A percentile compares a stretch with the other conserved stretches of the same genome.
Evolutionary conservation across 257 asterid genomes (phyloP).

Genomic region (Echites panduratus): DNA sequence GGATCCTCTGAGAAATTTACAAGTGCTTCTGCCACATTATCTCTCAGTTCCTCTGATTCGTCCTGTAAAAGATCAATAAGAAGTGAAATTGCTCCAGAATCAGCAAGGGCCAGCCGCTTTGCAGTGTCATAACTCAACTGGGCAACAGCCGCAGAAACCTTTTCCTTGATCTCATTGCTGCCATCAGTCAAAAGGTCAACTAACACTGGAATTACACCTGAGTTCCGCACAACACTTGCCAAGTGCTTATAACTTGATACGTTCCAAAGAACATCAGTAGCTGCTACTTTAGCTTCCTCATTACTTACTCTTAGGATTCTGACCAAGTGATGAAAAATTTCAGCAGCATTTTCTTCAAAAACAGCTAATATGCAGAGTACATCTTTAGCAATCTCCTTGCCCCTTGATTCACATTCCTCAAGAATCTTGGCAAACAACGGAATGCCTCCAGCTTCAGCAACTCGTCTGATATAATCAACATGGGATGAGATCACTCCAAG

Average conservation of each 20-base stretch:
- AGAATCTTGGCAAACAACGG: slow-evolving; percentile 45
- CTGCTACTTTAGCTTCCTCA: slow-evolving; percentile 45
- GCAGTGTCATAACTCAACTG: slow-evolving; percentile 38
- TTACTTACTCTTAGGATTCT: slow-evolving; percentile 36
- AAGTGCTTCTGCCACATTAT: slow-evolving; percentile 54
- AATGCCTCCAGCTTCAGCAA: slow-evolving; percentile 43
- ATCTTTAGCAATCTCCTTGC: slow-evolving; percentile 54
- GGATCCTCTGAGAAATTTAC: slow-evolving; percentile 46
- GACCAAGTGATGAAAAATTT: slow-evolving; percentile 40
- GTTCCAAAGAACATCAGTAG: slow-evolving; percentile 48
- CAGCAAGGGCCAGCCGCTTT: slow-evolving; percentile 39
- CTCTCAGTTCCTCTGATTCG: slow-evolving; percentile 41
- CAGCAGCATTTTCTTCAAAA: slow-evolving; percentile 39
- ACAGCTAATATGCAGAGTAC: slow-evolving; percentile 51
- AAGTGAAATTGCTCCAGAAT: slow-evolving; percentile 40
- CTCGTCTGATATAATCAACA: slow-evolving; percentile 38
- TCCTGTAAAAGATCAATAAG: slow-evolving; percentile 33
- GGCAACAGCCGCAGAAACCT: slow-evolving; percentile 50
- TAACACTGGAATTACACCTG: slow-evolving; percentile 34
- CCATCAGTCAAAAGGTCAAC: slow-evolving; percentile 42
- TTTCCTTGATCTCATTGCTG: slow-evolving; percentile 34
- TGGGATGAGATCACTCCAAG: slow-evolving; percentile 57
- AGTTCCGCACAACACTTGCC: slow-evolving; percentile 25
- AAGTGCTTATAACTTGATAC: slow-evolving; percentile 43
- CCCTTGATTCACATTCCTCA: slow-evolving; percentile 30